Evolutionary conservation across 331 rosid genomes (phyloP), one percentile per base, ranked within the genome.

Genomic region (Acacia concinna): DNA sequence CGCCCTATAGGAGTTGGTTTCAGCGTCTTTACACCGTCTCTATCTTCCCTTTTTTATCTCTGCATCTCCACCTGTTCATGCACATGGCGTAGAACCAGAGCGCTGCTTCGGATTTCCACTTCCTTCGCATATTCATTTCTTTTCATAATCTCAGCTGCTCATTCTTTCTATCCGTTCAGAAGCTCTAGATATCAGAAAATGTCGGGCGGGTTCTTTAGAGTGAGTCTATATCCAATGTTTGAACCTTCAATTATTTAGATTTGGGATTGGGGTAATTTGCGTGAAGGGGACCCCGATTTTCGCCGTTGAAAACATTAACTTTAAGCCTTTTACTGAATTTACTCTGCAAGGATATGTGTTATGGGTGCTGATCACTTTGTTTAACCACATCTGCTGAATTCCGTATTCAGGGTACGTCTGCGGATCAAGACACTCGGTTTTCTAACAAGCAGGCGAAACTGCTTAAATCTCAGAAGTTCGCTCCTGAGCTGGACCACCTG

Each of bases 181-280:
- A 85, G 77, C 87, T 81, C 86, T 77, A 78, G 41, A 76, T 78
- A 20, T 84, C 70, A 68, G 51, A 89, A 91, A 68, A 96, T 96
- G 99, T 93, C 99, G 32, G 99, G 99, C 64, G 99, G 99, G 40
- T 96, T 96, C 79, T 96, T 96, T 77, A 91, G 99, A 81, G 98
- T 96, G 57, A 83, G 96, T 78, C 69, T 34, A 27, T 20, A 40
- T n/a, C 17, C 17, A 8, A 63, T 49, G 23, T 21, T 11, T 71
- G n/a, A 23, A 46, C 30, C 66, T 30, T 0, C 51, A 13, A 28
- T 65, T 59, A 5, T 30, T 35, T 57, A 15, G 75, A 47, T 86
- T 77, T 68, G 8, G 35, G 49, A 69, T 74, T 71, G 10, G 46
- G 49, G 67, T 74, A 68, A 60, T 47, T 84, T 84, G 17, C 67